phyloP scores from a whole-genome alignment of 73 alveolate genomes.

The Paramecium caudatum region DNA sequence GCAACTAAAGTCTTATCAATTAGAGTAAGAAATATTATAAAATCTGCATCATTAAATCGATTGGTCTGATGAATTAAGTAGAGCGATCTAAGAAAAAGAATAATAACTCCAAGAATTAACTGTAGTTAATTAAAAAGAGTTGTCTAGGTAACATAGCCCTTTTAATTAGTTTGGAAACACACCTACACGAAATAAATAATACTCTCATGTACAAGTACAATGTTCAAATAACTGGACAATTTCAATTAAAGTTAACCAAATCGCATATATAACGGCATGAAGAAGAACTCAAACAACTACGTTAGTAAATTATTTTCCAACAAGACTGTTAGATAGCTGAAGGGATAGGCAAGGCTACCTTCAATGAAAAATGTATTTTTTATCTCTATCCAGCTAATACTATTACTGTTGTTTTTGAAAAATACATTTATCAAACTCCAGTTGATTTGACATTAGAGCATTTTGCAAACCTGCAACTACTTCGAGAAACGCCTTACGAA shows the following conservation, averaged over 20 bases:
- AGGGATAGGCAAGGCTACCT: slow-evolving; percentile 13
- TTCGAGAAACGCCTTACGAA: slow-evolving; percentile 37
- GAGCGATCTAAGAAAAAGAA: neutral
- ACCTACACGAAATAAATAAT: neutral
- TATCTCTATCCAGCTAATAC: neutral
- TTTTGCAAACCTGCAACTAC: neutral
- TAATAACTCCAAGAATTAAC: neutral
- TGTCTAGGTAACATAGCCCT: neutral
- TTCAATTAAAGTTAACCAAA: neutral
- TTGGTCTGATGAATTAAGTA: slow-evolving; percentile 32
- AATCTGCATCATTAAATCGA: neutral
- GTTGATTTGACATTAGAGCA: neutral
- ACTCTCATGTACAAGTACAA: neutral
- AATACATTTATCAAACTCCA: neutral
- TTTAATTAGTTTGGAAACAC: neutral
- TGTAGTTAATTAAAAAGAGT: neutral
- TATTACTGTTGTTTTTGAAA: neutral
- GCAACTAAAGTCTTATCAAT: neutral
- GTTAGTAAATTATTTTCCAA: neutral
- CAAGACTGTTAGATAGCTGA: slow-evolving; percentile 39
- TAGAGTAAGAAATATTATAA: neutral
- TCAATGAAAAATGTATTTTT: neutral
- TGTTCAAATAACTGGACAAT: neutral
- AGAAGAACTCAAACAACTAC: neutral
- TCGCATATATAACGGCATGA: neutral